Evolutionary conservation across 2,329 filamentous ascomycete species (phyloP), one percentile per base, ranked within the genome.

Genomic region (Eutypella sp.): DNA sequence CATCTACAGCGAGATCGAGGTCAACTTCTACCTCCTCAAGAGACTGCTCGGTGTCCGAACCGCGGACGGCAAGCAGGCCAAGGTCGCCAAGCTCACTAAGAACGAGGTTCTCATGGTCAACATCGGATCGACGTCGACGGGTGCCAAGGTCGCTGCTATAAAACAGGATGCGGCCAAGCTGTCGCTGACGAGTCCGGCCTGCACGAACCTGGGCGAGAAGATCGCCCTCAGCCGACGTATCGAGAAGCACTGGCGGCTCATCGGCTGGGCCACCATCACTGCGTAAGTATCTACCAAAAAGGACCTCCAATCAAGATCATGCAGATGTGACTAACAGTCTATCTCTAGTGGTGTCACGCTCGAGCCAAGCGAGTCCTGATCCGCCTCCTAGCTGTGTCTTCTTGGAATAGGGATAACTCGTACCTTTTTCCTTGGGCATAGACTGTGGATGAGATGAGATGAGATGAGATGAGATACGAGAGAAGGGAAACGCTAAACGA

Each of bases 101-200:
- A 96, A 96, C 73, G 93, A 99, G 71, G 90, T 97, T 62, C 85
- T 99, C 71, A 97, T 99, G 93, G 93, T 99, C 56, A 99, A 99
- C 78, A 99, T 99, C 66, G 93, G 93, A 51, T 96, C 89, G 31
- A 97, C 92, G 9, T 95, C 93, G 40, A 96, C 92, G 13, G 93
- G 93, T 70, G 93, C 93, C 57, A 99, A 97, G 82, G 89, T 99
- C 44, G 82, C 93, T 48, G 92, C 89, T 61, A 95, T 97, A 66
- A 96, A 93, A 81, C 91, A 92, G 63, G 93, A 99, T 79, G 92
- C 91, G 47, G 93, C 93, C 47, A 96, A 96, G 76, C 79, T 99
- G 56, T 85, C 89, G 49, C 76, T 99, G 59, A 97, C 91, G 50
- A 92, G 84, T 66, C 91, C 91, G 38, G 93, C 93, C 47, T 99